Percentiles rank a stretch among this genome's conserved stretches.
phyloP scores from a whole-genome alignment of 805 yeast species.

The Suhomyces tanzawaensis region DNA sequence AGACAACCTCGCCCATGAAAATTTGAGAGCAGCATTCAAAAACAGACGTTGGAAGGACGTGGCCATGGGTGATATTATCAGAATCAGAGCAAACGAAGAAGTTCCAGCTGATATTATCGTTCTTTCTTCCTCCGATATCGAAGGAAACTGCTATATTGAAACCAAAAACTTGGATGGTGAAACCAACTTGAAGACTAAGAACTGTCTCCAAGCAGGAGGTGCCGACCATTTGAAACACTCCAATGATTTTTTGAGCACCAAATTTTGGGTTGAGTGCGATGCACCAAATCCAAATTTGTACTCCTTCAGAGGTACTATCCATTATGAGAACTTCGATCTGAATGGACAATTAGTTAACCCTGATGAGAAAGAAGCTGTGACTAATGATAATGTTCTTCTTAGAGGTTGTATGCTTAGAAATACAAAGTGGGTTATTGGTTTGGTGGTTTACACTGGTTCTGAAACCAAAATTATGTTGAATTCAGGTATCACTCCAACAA shows the following conservation, averaged over 20 bases:
- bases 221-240: constrained; percentile 48
- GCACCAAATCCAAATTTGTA: constrained; percentile 68
- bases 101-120: constrained; percentile 73
- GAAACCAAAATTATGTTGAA: constrained; percentile 82
- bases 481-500: constrained; percentile 77
- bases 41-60: constrained; percentile 62
- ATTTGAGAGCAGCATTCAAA: constrained; percentile 8
- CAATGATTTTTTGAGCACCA: constrained; percentile 54
- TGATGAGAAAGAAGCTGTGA: constrained; percentile 59
- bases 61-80: constrained; percentile 67
- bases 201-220: constrained; percentile 53
- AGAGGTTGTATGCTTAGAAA: constrained; percentile 80
- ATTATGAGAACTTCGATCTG: constrained; percentile 44
- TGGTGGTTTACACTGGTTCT: constrained; percentile 72
- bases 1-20: constrained; percentile 1
- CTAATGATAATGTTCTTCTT: constrained; percentile 63
- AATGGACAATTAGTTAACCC: constrained; percentile 27
- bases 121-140: constrained; percentile 63
- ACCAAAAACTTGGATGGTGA: constrained; percentile 79
- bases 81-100: constrained; percentile 73
- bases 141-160: constrained; percentile 72
- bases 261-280: constrained; percentile 66
- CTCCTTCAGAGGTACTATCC: constrained; percentile 63
- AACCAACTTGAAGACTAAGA: constrained; percentile 46
- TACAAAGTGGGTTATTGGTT: constrained; percentile 79